A percentile compares a stretch with the other conserved stretches of the same genome.
phyloP scores from a whole-genome alignment of 768 basidiomycete species.

The Pholiota molesta region DNA sequence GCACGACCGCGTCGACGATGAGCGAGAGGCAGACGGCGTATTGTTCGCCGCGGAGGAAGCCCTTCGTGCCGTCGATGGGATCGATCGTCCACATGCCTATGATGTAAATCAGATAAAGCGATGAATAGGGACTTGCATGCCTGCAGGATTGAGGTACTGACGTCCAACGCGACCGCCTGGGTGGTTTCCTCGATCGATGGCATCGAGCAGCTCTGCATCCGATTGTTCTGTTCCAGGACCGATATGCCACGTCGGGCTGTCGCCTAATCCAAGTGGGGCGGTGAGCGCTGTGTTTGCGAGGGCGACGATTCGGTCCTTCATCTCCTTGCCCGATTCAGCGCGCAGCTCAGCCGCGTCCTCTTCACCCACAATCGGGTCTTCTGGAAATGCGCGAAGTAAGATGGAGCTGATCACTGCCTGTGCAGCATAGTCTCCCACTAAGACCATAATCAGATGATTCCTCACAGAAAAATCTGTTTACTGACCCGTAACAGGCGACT shows the following conservation, averaged over 20 bases:
- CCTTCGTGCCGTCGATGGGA: conserved; percentile 93
- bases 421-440: conserved; percentile 92
- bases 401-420: conserved; percentile 91
- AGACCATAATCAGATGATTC: neutral
- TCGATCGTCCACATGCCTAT: conserved; percentile 87
- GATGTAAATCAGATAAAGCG: conserved; percentile 1
- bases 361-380: conserved; percentile 91
- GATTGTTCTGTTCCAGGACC: conserved; percentile 59
- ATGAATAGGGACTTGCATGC: conserved; percentile 4
- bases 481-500: conserved; percentile 86
- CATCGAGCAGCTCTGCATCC: conserved; percentile 67
- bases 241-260: conserved; percentile 71
- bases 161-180: conserved; percentile 74
- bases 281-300: conserved; percentile 84
- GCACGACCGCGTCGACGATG: conserved; percentile 74
- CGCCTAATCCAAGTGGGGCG: conserved; percentile 54
- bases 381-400: conserved; percentile 75
- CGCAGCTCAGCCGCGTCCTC: conserved; percentile 88
- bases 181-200: conserved; percentile 84
- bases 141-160: conserved; percentile 38
- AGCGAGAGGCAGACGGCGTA: conserved; percentile 92
- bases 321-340: conserved; percentile 19
- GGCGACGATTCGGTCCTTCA: conserved; percentile 64
- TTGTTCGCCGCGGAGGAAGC: conserved; percentile 90
- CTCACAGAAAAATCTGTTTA: neutral